Base-by-base conservation (phyloP, 2,329 filamentous ascomycete species). In the Diaporthe amygdali region DNA sequence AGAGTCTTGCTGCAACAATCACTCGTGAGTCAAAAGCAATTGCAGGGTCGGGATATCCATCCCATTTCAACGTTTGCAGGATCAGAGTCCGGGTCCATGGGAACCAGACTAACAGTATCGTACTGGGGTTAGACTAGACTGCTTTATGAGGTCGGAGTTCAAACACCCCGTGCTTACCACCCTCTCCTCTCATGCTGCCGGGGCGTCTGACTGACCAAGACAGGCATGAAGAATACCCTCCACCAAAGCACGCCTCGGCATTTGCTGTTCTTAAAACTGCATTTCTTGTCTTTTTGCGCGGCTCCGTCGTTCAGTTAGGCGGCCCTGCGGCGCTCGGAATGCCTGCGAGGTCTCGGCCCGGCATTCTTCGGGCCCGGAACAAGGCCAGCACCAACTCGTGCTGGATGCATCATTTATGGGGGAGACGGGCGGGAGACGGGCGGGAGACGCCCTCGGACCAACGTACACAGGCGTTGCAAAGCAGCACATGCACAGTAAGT, bases 101-200 rank as follows among this genome's bases (percentile, higher is more conserved):
- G n/a, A 37, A 2, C 56, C 47, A 47, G 41, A 63, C n/a, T 22
- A n/a, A n/a, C n/a, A n/a, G n/a, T n/a, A 12, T 6, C 34, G 12
- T 34, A 12, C 56, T 63, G 20, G 25, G 56, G 27, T 25, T 25
- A 47, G 56, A 34, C 41, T 47, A 63, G 56, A 46, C 39, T 32
- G 39, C 39, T 32, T 46, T 46, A n/a, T 32, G 39, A 46, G n/a
- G 6, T 46, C 59, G 59, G 59, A 37, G 30, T 49, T 37, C 59
- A 37, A 49, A 49, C 44, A 34, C 5, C n/a, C 59, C 59, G 59
- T 64, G 59, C 59, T 64, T 64, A 64, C 59, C 59, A 47, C 59
- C 41, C 30, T 64, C 59, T 49, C 59, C 59, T 8, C 9, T 14
- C 37, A 34, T 30, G 30, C 59, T 49, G 59, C 41, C 20, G 44